These are phyloP conservation scores for Clarireedia paspali DNA, from an alignment of 2,329 filamentous ascomycete species.

Conservation along the genomic window DNA sequence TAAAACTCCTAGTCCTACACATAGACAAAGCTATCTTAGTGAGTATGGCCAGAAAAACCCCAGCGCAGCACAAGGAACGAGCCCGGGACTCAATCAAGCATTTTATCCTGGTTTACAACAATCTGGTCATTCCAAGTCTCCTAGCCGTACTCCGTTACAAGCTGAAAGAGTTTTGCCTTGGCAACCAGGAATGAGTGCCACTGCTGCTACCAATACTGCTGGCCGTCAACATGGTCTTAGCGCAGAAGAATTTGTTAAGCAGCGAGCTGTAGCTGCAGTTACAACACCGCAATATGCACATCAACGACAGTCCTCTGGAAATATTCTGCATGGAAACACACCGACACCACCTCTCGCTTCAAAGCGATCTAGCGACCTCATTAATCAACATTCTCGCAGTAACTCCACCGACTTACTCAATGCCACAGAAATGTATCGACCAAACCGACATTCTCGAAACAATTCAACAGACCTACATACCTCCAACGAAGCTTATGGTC, in stretches of 20 bases:
- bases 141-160: conserved; percentile 41
- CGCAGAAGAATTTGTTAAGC: conserved; percentile 76
- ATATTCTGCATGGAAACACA: conserved; percentile 35
- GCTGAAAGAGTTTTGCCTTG: conserved; percentile 64
- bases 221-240: conserved; percentile 47
- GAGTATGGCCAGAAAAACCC: conserved; percentile 8
- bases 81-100: conserved; percentile 17
- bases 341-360: conserved; percentile 38
- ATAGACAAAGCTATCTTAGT: conserved; percentile 39
- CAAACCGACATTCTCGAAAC: conserved; percentile 34
- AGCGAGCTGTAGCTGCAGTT: conserved; percentile 55
- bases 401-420: conserved; percentile 32
- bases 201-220: conserved; percentile 37
- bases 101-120: too few species aligned
- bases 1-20: conserved; percentile 42
- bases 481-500: not conserved
- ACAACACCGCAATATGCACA: conserved; percentile 51
- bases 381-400: conserved; percentile 28
- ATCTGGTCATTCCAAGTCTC: conserved; percentile 17
- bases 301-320: conserved; percentile 47
- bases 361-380: conserved; percentile 37
- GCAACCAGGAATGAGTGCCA: conserved; percentile 61
- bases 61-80: conserved; percentile 36
- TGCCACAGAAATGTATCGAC: conserved; percentile 34
- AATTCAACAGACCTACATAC: not conserved